phyloP scores from a whole-genome alignment of 176 grass and related monocot genomes.

The Paspalum notatum region DNA sequence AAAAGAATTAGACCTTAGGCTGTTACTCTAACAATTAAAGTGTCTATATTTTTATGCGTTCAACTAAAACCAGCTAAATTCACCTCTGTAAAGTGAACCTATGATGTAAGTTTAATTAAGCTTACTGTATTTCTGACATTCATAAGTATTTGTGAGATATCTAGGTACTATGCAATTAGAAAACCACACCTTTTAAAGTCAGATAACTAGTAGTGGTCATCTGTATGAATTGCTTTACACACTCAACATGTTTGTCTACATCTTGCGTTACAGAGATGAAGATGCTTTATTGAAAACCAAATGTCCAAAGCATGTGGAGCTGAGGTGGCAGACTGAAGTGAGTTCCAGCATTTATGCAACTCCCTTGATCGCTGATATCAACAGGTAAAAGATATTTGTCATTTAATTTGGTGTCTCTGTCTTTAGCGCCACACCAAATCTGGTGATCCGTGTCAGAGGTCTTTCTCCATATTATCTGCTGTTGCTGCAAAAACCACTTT shows the following conservation, averaged over 20 bases:
- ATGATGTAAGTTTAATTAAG: conserved; percentile 4
- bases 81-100: conserved; percentile 7
- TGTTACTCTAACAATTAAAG: conserved; percentile 18
- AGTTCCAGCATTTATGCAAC: conserved; percentile 97
- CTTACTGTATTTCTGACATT: background rate
- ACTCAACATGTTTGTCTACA: conserved; percentile 9
- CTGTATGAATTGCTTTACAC: background rate
- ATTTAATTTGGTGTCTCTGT: conserved; percentile 12
- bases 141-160: conserved; percentile 13
- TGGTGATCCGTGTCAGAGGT: conserved; percentile 30
- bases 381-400: conserved; percentile 62
- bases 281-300: conserved; percentile 78
- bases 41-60: conserved; percentile 4
- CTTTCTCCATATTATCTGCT: conserved; percentile 8
- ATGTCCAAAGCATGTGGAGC: conserved; percentile 84
- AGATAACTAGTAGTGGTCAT: conserved; percentile 6
- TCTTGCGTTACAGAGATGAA: conserved; percentile 70
- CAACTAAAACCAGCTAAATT: conserved; percentile 16
- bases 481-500: background rate
- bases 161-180: background rate
- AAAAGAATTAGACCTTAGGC: background rate
- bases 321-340: conserved; percentile 98
- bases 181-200: conserved; percentile 23
- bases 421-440: conserved; percentile 14
- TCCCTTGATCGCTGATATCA: conserved; percentile 95